A percentile compares a stretch with the other conserved stretches of the same genome.
These are phyloP conservation scores for Panaeolus cyanescens DNA, from an alignment of 768 basidiomycete species.

Conservation along the genomic window DNA sequence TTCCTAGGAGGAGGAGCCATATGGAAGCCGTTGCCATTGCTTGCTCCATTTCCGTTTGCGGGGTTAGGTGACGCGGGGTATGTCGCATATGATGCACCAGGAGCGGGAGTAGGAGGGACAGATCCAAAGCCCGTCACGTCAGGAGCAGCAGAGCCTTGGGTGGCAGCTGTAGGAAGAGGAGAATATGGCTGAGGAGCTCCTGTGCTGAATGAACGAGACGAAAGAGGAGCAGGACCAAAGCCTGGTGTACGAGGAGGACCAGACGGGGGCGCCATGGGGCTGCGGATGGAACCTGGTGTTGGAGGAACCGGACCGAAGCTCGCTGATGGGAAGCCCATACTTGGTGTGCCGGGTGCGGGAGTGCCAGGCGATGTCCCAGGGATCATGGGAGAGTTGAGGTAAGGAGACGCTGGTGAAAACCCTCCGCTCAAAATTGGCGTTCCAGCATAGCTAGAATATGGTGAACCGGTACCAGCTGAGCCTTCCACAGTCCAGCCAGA, in stretches of 20 bases:
- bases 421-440: conserved; percentile 32
- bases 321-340: conserved; percentile 13
- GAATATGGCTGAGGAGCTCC: conserved; percentile 9
- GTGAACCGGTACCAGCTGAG: conserved; percentile 30
- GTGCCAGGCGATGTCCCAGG: not conserved
- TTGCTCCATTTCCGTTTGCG: conserved; percentile 24
- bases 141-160: conserved; percentile 2
- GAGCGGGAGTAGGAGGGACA: conserved; percentile 34
- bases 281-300: conserved; percentile 15
- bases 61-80: conserved; percentile 36
- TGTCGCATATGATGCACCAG: conserved; percentile 22
- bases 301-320: conserved; percentile 9
- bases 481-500: conserved; percentile 63
- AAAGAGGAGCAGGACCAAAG: conserved; percentile 7
- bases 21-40: conserved; percentile 17
- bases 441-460: conserved; percentile 34
- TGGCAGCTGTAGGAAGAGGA: conserved; percentile 9
- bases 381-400: conserved; percentile 16
- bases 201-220: conserved; percentile 4
- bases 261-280: conserved; percentile 11
- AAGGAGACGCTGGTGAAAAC: conserved; percentile 33
- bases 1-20: conserved; percentile 25
- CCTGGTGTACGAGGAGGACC: conserved; percentile 14
- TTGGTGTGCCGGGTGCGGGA: conserved; percentile 13
- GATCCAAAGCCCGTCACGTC: conserved; percentile 12